A percentile compares a stretch with the other conserved stretches of the same genome.
Conservation (phyloP, 2,329 filamentous ascomycete genomes). For the Penicillium sp. region DNA sequence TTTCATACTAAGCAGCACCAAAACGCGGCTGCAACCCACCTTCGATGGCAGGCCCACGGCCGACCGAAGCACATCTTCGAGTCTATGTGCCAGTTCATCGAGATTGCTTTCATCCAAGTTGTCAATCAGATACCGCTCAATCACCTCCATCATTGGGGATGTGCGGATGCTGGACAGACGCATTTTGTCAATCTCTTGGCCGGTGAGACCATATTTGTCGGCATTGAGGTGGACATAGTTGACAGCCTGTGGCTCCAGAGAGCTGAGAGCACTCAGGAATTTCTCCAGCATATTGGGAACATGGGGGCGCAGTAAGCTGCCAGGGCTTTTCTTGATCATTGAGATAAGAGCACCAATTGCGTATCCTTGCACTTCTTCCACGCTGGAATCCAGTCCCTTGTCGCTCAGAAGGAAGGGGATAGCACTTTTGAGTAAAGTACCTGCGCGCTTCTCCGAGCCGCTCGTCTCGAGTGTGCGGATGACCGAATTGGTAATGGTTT, state of each 20-base stretch:
- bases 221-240: constrained; percentile 93
- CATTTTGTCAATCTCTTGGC: constrained; percentile 86
- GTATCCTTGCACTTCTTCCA: constrained; percentile 82
- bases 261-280: constrained; percentile 78
- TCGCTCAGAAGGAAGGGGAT: constrained; percentile 88
- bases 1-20: constrained; percentile 80
- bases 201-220: constrained; percentile 76
- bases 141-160: constrained; percentile 88
- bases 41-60: constrained; percentile 92
- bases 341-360: constrained; percentile 80
- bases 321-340: constrained; percentile 81
- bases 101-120: constrained; percentile 78
- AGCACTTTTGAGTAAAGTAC: constrained; percentile 79
- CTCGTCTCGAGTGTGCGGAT: constrained; percentile 83
- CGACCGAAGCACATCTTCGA: constrained; percentile 78
- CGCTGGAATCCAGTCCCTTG: constrained; percentile 83
- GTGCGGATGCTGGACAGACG: constrained; percentile 77
- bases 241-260: constrained; percentile 81
- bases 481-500: constrained; percentile 78
- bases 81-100: constrained; percentile 66
- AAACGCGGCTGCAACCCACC: constrained; percentile 80
- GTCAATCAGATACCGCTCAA: constrained; percentile 78
- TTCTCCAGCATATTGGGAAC: constrained; percentile 79
- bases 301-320: constrained; percentile 74
- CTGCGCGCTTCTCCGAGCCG: constrained; percentile 63